Conservation (phyloP, 768 basidiomycete species). For the Tubosaeta brunneosetosa region DNA sequence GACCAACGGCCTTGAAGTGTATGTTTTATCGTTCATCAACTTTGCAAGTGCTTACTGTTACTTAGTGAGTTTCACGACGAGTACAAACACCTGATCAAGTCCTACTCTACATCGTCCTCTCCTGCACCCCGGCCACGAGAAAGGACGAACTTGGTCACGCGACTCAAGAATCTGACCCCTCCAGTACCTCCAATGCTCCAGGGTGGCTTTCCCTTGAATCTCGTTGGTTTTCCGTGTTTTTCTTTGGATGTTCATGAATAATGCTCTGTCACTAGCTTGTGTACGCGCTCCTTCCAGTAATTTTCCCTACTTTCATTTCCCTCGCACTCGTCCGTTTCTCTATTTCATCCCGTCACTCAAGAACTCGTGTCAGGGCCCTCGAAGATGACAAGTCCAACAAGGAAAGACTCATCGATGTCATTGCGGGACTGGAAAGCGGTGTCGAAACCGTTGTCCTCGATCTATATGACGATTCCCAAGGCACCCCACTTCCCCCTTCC, state of each 20-base stretch:
- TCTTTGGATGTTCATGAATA: not conserved
- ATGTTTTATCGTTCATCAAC: conserved; percentile 18
- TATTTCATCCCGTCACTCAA: conserved; percentile 55
- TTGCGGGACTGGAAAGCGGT: conserved; percentile 54
- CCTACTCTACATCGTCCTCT: conserved; percentile 43
- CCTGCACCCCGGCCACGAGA: conserved; percentile 41
- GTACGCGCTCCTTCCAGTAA: conserved; percentile 54
- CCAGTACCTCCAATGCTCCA: conserved; percentile 58
- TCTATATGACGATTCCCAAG: conserved; percentile 45
- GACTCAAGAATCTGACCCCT: conserved; percentile 35
- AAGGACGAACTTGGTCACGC: conserved; percentile 40
- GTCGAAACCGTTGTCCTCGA: conserved; percentile 62
- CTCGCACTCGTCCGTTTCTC: conserved; percentile 54
- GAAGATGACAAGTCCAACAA: conserved; percentile 50
- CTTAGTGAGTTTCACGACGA: conserved; percentile 52
- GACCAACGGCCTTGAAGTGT: conserved; percentile 61
- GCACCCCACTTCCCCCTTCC: conserved; percentile 15
- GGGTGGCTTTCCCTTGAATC: conserved; percentile 61
- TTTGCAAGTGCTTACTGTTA: conserved; percentile 4
- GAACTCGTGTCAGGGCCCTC: conserved; percentile 57
- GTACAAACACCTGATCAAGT: conserved; percentile 54
- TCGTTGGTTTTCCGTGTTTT: conserved; percentile 42
- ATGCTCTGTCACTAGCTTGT: conserved; percentile 38
- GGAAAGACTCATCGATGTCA: conserved; percentile 50
- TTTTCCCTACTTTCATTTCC: conserved; percentile 57